A percentile compares a stretch with the other conserved stretches of the same genome.
phyloP scores from a whole-genome alignment of 257 asterid genomes.

The Nicotiana noctiflora region DNA sequence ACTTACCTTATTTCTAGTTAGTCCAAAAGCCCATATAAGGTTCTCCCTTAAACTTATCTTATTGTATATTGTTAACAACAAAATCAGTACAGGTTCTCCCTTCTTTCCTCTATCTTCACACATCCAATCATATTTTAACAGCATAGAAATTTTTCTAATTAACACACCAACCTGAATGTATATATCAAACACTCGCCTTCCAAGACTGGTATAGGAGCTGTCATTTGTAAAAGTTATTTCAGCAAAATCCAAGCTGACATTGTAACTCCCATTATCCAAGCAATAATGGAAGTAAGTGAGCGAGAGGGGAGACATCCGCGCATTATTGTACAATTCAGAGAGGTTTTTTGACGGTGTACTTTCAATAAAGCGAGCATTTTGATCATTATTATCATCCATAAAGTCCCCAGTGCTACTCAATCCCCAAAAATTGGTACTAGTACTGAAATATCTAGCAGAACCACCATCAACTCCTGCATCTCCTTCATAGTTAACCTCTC shows the following conservation, averaged over 20 bases:
- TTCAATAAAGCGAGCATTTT: slow-evolving; percentile 40
- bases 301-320: slow-evolving; percentile 78
- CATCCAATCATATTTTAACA: background rate
- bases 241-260: slow-evolving; percentile 66
- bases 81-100: background rate
- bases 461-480: slow-evolving; percentile 54
- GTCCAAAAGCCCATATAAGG: background rate
- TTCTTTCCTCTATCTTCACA: background rate
- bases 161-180: slow-evolving; percentile 59
- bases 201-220: slow-evolving; percentile 60
- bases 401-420: slow-evolving; percentile 86
- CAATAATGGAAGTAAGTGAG: slow-evolving; percentile 75
- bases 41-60: too few species aligned
- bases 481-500: slow-evolving; percentile 56
- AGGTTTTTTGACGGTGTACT: slow-evolving; percentile 24
- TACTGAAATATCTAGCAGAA: slow-evolving; percentile 38
- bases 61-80: background rate
- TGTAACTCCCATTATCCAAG: slow-evolving; percentile 76
- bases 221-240: slow-evolving; percentile 62
- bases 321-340: slow-evolving; percentile 53
- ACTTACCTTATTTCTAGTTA: background rate
- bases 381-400: slow-evolving; percentile 55
- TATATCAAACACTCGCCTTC: slow-evolving; percentile 63
- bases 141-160: background rate
- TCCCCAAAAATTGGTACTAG: slow-evolving; percentile 49